Evolutionary conservation across 192 early-diverging fungal species (phyloP).

Genomic region (Mortierella claussenii): DNA sequence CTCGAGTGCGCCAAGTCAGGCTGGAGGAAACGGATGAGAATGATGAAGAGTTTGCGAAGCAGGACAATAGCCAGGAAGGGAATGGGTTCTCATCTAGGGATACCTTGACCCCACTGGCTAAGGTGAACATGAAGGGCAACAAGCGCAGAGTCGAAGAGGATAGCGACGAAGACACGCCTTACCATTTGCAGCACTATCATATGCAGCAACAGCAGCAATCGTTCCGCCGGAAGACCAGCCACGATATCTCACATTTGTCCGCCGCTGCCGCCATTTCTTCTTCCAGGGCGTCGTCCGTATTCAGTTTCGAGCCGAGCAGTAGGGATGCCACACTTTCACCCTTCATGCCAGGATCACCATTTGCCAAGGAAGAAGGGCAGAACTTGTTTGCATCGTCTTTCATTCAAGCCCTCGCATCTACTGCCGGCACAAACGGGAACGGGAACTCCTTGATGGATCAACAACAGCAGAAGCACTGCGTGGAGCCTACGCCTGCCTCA

Average conservation of each 20-base stretch:
- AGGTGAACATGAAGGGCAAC: background rate
- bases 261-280: background rate
- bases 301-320: background rate
- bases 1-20: background rate
- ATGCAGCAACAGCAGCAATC: conserved; percentile 15
- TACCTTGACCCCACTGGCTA: background rate
- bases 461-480: background rate
- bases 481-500: background rate
- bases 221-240: conserved; percentile 39
- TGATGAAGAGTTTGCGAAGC: no score
- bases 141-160: conserved; percentile 37
- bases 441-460: background rate
- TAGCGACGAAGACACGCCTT: no score
- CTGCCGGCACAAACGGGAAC: no score
- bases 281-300: background rate
- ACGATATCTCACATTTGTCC: conserved; percentile 8
- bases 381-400: conserved; percentile 31
- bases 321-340: conserved; percentile 18
- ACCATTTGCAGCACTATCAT: conserved; percentile 23
- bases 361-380: conserved; percentile 26
- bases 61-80: no score
- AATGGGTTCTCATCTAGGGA: conserved; percentile 7
- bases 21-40: conserved; percentile 16
- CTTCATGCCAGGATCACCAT: conserved; percentile 50
- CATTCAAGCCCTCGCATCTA: conserved; percentile 9